Conservation (phyloP, 352 stramenopile species). For the Phytophthora lateralis region DNA sequence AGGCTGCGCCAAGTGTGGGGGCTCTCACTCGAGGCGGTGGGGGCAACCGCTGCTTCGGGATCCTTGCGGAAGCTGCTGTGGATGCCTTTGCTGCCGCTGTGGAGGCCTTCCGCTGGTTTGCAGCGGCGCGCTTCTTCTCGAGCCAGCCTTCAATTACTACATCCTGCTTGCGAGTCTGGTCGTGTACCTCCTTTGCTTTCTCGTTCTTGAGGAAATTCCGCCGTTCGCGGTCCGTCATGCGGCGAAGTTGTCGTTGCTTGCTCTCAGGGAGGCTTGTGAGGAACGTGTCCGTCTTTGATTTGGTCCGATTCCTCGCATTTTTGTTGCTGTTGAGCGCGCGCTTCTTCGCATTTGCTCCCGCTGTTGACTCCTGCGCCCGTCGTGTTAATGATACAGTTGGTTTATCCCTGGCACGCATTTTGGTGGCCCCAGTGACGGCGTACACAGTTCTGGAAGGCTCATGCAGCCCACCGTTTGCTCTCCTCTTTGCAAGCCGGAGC, state of each 20-base stretch:
- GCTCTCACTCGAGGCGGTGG: slow-evolving; percentile 51
- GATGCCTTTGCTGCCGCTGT: slow-evolving; percentile 15
- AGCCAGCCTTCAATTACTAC: slow-evolving; percentile 79
- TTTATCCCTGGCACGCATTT: slow-evolving; percentile 44
- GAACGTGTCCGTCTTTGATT: slow-evolving; percentile 47
- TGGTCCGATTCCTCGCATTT: slow-evolving; percentile 26
- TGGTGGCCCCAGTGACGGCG: slow-evolving; percentile 49
- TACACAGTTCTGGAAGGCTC: slow-evolving; percentile 65
- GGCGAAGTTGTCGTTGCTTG: slow-evolving; percentile 63
- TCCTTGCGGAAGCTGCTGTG: slow-evolving; percentile 9
- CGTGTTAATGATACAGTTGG: slow-evolving; percentile 7
- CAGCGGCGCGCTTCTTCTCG: slow-evolving; percentile 67
- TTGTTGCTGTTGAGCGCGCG: slow-evolving; percentile 34
- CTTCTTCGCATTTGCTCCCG: slow-evolving; percentile 37
- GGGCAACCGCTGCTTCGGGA: slow-evolving; percentile 28
- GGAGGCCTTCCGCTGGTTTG: slow-evolving; percentile 53
- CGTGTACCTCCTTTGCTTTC: slow-evolving; percentile 42
- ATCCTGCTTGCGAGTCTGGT: slow-evolving; percentile 61
- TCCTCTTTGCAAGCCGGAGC: slow-evolving; percentile 66
- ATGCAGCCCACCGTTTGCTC: slow-evolving; percentile 34
- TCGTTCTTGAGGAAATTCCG: slow-evolving; percentile 64
- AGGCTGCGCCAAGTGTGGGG: slow-evolving; percentile 49
- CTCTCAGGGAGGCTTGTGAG: slow-evolving; percentile 64
- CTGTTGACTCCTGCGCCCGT: slow-evolving; percentile 12
- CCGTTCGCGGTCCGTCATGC: slow-evolving; percentile 70